These are phyloP conservation scores for Adiantum capillusveneris DNA, from an alignment of 75 land plant genomes.

Conservation along the genomic window DNA sequence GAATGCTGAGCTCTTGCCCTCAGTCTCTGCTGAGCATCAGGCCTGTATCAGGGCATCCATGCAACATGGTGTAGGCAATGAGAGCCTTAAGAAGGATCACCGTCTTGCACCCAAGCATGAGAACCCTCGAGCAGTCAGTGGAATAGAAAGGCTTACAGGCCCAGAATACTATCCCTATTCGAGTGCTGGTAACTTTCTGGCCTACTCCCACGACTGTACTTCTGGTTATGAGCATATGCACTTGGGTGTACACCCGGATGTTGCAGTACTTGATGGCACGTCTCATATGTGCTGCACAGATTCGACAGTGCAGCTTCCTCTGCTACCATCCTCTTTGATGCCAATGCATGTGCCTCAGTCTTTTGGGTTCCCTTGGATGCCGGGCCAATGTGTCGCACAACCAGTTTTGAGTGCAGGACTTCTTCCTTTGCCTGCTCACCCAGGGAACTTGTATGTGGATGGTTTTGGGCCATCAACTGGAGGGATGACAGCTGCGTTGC, in stretches of 20 bases:
- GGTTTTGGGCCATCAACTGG: slow-evolving; percentile 47
- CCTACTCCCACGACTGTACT: background rate
- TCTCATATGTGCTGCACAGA: background rate
- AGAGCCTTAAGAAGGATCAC: background rate
- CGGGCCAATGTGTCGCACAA: slow-evolving; percentile 43
- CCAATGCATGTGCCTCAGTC: slow-evolving; percentile 34
- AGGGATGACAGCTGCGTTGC: slow-evolving; percentile 22
- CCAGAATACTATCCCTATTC: background rate
- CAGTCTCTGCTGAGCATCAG: background rate
- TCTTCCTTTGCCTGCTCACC: slow-evolving; percentile 48
- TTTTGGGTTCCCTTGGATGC: slow-evolving; percentile 42
- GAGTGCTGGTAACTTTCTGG: background rate
- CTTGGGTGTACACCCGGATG: background rate
- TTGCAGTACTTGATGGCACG: background rate
- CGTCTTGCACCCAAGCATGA: background rate
- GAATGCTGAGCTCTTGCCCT: background rate
- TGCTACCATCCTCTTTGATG: slow-evolving; percentile 29
- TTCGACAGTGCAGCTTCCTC: slow-evolving; percentile 27
- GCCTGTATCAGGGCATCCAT: background rate
- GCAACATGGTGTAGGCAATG: background rate
- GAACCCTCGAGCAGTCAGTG: background rate
- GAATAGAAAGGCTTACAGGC: background rate
- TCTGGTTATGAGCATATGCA: background rate
- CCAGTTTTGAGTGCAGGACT: slow-evolving; percentile 47
- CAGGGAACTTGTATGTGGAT: slow-evolving; percentile 30